Conservation (phyloP, 2,329 filamentous ascomycete genomes). For the Diaporthe caulivora region DNA sequence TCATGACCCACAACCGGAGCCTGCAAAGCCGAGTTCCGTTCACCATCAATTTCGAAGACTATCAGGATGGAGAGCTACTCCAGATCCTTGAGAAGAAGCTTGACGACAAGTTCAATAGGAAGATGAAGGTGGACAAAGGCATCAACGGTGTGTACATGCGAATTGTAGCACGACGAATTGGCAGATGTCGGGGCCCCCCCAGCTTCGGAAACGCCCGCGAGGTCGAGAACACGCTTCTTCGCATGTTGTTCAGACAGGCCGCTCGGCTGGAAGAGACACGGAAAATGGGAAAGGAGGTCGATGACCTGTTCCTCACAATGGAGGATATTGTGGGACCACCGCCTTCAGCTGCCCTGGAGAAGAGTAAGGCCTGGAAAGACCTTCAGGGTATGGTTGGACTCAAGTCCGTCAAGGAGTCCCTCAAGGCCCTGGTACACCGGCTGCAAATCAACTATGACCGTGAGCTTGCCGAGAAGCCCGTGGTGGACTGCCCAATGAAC, state of each 20-base stretch:
- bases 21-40: constrained; percentile 77
- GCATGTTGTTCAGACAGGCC: constrained; percentile 70
- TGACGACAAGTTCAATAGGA: constrained; percentile 61
- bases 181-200: constrained; percentile 69
- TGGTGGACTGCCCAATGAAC: constrained; percentile 74
- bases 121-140: constrained; percentile 72
- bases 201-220: constrained; percentile 81
- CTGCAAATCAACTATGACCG: constrained; percentile 74
- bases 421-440: constrained; percentile 69
- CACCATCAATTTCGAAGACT: constrained; percentile 76
- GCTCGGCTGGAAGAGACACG: constrained; percentile 64
- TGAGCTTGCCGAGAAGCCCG: constrained; percentile 71
- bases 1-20: constrained; percentile 80
- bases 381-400: constrained; percentile 72
- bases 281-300: constrained; percentile 52
- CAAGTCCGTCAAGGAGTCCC: constrained; percentile 70
- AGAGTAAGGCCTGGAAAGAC: constrained; percentile 67
- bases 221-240: constrained; percentile 71
- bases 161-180: constrained; percentile 72
- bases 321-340: constrained; percentile 80
- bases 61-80: constrained; percentile 73
- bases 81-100: constrained; percentile 70
- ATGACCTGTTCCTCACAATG: constrained; percentile 71
- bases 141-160: constrained; percentile 71
- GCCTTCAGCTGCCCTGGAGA: constrained; percentile 64